Conservation (phyloP, 441 rosid species). For the Metrosideros polymorpha region DNA sequence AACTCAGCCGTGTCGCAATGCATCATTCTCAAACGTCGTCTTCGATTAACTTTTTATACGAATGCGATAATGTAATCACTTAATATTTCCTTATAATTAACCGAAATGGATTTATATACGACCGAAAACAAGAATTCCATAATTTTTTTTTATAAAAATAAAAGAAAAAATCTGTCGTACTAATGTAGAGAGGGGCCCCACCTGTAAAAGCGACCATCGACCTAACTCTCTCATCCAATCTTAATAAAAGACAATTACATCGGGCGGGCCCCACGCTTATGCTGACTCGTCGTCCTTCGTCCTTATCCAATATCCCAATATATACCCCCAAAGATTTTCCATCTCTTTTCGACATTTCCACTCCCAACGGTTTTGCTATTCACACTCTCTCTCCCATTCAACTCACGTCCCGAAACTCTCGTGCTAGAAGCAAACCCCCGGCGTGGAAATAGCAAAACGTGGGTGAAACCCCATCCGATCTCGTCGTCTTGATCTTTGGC, state of each 20-base stretch:
- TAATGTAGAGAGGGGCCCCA: neutral
- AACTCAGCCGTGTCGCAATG: neutral
- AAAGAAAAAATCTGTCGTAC: too few relatives aligned
- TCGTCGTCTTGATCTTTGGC: neutral
- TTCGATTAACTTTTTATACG: neutral
- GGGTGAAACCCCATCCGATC: neutral
- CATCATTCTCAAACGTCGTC: neutral
- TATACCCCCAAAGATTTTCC: neutral
- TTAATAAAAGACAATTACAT: neutral
- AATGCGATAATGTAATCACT: neutral
- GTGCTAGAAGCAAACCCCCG: neutral
- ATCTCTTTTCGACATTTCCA: neutral
- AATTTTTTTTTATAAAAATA: too few relatives aligned
- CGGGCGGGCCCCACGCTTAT: neutral
- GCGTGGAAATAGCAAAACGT: neutral
- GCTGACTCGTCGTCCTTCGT: neutral
- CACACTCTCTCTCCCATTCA: neutral
- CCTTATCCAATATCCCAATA: neutral
- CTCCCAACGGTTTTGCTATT: neutral
- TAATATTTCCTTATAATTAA: neutral
- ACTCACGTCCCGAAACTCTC: accelerated
- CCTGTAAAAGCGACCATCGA: neutral
- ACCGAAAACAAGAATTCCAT: neutral
- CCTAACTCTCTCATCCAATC: neutral
- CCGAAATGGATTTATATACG: neutral